phyloP scores from a whole-genome alignment of 2,329 filamentous ascomycete genomes.

The Kalmusia sp. region DNA sequence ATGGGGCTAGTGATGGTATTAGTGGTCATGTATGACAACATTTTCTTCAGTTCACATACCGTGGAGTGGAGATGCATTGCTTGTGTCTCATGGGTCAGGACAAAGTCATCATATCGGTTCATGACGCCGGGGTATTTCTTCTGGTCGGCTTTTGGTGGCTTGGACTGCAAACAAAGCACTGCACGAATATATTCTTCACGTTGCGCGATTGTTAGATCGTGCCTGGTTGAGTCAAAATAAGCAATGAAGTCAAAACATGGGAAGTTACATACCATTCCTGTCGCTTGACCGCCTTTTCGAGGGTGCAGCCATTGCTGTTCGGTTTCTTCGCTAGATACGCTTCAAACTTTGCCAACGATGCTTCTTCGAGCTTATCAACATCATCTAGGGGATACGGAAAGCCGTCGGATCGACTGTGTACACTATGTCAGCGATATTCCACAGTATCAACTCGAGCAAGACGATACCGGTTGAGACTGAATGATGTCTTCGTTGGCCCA shows the following conservation, averaged over 20 bases:
- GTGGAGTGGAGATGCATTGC: constrained; percentile 30
- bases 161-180: constrained; percentile 29
- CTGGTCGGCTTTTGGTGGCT: constrained; percentile 24
- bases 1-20: constrained; percentile 22
- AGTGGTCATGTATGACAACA: constrained; percentile 24
- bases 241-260: not conserved
- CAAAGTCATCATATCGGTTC: constrained; percentile 33
- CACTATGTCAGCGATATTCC: not conserved
- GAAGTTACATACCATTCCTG: constrained; percentile 25
- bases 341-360: constrained; percentile 23
- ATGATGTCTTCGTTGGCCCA: constrained; percentile 13
- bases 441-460: not conserved
- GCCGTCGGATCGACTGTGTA: constrained; percentile 17
- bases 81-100: constrained; percentile 31
- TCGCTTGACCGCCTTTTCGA: constrained; percentile 26
- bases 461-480: constrained; percentile 15
- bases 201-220: constrained; percentile 25
- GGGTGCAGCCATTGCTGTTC: constrained; percentile 25
- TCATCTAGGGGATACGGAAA: constrained; percentile 33
- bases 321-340: constrained; percentile 31
- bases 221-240: constrained; percentile 18
- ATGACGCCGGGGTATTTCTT: constrained; percentile 23
- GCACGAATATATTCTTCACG: constrained; percentile 30
- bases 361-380: constrained; percentile 28
- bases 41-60: constrained; percentile 15